phyloP scores from a whole-genome alignment of 345 rosid species.

The Moringa oleifera region DNA sequence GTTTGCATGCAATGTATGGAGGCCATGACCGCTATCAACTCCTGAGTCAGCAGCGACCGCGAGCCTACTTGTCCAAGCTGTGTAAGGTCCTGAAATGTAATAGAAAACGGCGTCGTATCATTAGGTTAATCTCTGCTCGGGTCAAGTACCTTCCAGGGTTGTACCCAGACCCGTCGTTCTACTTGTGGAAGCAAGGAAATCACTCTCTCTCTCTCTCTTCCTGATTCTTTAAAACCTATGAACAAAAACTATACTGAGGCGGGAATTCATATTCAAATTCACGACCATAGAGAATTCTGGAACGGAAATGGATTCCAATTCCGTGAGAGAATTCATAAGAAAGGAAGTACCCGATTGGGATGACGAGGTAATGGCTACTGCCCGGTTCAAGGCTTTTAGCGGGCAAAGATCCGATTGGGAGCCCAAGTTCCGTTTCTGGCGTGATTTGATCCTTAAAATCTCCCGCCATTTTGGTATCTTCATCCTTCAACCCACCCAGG shows the following conservation, averaged over 20 bases:
- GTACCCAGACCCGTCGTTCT: too few relatives aligned
- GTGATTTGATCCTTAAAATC: conserved; percentile 54
- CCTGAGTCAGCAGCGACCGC: too few relatives aligned
- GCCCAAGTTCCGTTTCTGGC: conserved; percentile 65
- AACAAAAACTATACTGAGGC: not conserved
- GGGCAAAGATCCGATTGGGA: conserved; percentile 96
- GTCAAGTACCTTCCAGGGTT: too few relatives aligned
- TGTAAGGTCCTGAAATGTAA: too few relatives aligned
- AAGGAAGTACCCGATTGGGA: conserved; percentile 81
- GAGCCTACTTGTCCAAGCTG: too few relatives aligned
- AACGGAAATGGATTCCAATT: conserved; percentile 33
- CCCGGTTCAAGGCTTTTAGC: conserved; percentile 85
- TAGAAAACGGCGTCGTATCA: too few relatives aligned
- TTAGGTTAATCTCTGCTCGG: too few relatives aligned
- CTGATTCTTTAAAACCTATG: not conserved
- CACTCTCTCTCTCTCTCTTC: not conserved
- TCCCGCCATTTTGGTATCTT: conserved; percentile 50
- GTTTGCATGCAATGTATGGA: too few relatives aligned
- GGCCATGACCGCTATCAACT: too few relatives aligned
- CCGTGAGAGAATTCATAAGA: conserved; percentile 43
- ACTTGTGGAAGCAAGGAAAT: too few relatives aligned
- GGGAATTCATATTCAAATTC: not conserved
- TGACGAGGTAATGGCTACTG: conserved; percentile 59
- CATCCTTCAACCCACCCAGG: conserved; percentile 59
- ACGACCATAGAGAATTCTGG: not conserved